These are phyloP conservation scores for Clonostachys rosea DNA, from an alignment of 2,329 filamentous ascomycete genomes.

Conservation along the genomic window DNA sequence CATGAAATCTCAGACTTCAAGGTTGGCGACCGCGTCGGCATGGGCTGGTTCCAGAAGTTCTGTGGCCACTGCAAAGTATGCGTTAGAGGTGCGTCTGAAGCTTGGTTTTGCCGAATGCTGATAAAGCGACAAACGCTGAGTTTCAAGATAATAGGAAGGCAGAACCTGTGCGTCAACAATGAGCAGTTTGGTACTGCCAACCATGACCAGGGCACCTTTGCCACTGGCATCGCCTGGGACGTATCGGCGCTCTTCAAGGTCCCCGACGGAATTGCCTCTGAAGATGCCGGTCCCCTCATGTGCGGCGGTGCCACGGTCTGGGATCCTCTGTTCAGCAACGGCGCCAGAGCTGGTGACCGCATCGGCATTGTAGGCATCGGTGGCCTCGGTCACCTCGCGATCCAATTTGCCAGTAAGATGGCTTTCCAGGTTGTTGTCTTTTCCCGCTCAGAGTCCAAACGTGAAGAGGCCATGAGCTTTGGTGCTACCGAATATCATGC, in stretches of 20 bases:
- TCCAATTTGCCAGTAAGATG: slow-evolving; percentile 57
- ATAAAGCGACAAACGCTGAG: no score
- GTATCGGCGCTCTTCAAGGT: slow-evolving; percentile 37
- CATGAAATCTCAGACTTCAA: slow-evolving; percentile 28
- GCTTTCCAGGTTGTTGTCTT: slow-evolving; percentile 30
- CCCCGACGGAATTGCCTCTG: slow-evolving; percentile 23
- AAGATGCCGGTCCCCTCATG: slow-evolving; percentile 53
- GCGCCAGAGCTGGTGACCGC: slow-evolving; percentile 59
- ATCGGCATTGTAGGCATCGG: slow-evolving; percentile 65
- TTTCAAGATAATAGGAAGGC: slow-evolving; percentile 16
- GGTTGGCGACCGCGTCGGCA: slow-evolving; percentile 57
- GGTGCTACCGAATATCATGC: slow-evolving; percentile 14
- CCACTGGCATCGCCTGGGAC: slow-evolving; percentile 33
- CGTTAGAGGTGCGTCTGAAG: slow-evolving; percentile 5
- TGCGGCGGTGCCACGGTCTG: slow-evolving; percentile 64
- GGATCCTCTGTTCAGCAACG: slow-evolving; percentile 68
- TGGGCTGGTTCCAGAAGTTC: slow-evolving; percentile 29
- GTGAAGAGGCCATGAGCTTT: slow-evolving; percentile 13
- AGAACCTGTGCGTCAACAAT: slow-evolving; percentile 25
- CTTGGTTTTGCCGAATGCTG: no score
- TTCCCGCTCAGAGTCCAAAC: slow-evolving; percentile 12
- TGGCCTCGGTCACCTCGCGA: slow-evolving; percentile 5
- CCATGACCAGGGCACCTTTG: slow-evolving; percentile 35
- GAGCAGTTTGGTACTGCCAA: slow-evolving; percentile 25
- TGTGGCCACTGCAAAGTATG: slow-evolving; percentile 33